These are phyloP conservation scores for Metarhizium brunneum DNA, from an alignment of 2,329 filamentous ascomycete species.

Conservation along the genomic window DNA sequence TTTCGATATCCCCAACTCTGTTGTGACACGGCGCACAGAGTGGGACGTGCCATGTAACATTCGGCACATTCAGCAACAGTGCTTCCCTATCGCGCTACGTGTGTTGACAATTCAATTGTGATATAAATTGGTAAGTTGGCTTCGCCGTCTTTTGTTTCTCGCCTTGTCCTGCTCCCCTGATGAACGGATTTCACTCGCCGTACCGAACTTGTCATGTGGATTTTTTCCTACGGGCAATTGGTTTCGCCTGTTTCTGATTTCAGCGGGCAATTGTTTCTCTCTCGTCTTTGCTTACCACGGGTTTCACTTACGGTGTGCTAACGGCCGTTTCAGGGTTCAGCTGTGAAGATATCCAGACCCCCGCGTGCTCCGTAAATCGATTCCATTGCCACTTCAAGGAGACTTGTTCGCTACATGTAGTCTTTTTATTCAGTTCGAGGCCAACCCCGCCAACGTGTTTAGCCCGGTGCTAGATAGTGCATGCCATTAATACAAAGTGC, in stretches of 20 bases:
- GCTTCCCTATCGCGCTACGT: too few relatives aligned
- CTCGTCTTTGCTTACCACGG: background rate
- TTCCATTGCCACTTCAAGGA: too few relatives aligned
- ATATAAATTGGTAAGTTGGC: background rate
- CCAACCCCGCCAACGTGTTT: too few relatives aligned
- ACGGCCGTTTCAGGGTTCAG: background rate
- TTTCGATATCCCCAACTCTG: too few relatives aligned
- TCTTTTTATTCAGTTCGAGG: too few relatives aligned
- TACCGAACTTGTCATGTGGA: slow-evolving; percentile 5
- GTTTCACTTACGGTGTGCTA: background rate
- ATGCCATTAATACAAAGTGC: background rate
- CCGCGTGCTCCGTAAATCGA: background rate
- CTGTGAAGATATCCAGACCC: background rate
- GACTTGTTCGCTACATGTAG: too few relatives aligned
- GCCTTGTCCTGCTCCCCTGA: background rate
- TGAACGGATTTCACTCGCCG: slow-evolving; percentile 7
- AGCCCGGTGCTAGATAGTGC: background rate
- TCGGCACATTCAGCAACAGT: too few relatives aligned
- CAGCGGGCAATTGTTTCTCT: background rate
- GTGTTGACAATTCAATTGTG: background rate
- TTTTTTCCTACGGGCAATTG: slow-evolving; percentile 4
- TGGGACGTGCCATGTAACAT: too few relatives aligned
- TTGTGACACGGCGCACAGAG: too few relatives aligned
- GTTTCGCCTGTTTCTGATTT: slow-evolving; percentile 7
- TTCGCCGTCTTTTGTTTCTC: background rate